Evolutionary conservation across 1,284 basidiomycete genomes (phyloP).

Genomic region (Papiliotrema terrestris): DNA sequence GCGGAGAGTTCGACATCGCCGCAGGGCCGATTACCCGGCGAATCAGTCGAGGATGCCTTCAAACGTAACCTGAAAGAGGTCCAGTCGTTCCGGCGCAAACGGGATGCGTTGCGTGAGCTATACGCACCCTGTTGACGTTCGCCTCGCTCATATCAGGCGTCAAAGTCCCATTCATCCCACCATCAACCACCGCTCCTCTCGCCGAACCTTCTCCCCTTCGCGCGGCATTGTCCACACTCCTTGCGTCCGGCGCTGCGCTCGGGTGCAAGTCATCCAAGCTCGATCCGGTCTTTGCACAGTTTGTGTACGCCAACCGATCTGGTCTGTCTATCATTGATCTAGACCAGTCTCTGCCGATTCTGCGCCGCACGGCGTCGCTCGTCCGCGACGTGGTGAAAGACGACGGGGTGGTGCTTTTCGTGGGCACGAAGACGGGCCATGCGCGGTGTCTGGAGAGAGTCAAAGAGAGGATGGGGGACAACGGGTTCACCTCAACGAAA

Average conservation of each 20-base stretch:
- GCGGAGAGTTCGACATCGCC: not conserved
- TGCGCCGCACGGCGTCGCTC: slow-evolving; percentile 84
- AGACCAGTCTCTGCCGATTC: slow-evolving; percentile 85
- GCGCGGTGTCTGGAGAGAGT: slow-evolving; percentile 73
- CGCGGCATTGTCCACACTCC: slow-evolving; percentile 72
- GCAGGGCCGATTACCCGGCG: slow-evolving; percentile 12
- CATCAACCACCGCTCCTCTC: slow-evolving; percentile 9
- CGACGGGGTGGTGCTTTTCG: slow-evolving; percentile 83
- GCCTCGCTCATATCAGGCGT: not conserved
- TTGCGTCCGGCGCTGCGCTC: slow-evolving; percentile 90
- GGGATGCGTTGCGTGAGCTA: slow-evolving; percentile 34
- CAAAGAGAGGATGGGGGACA: slow-evolving; percentile 67
- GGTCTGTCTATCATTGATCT: slow-evolving; percentile 93
- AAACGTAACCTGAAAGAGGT: slow-evolving; percentile 40
- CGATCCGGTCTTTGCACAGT: slow-evolving; percentile 85
- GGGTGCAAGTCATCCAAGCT: slow-evolving; percentile 81
- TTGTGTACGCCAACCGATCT: slow-evolving; percentile 87
- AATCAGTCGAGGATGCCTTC: slow-evolving; percentile 36
- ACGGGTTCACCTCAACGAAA: slow-evolving; percentile 75
- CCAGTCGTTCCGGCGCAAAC: slow-evolving; percentile 34
- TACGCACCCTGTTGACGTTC: not conserved
- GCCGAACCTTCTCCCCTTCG: slow-evolving; percentile 6
- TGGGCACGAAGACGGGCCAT: slow-evolving; percentile 79
- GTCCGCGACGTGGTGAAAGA: slow-evolving; percentile 75
- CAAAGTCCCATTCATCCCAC: slow-evolving; percentile 8